phyloP scores from a whole-genome alignment of 768 basidiomycete genomes.

The Lyophyllum shimeji region DNA sequence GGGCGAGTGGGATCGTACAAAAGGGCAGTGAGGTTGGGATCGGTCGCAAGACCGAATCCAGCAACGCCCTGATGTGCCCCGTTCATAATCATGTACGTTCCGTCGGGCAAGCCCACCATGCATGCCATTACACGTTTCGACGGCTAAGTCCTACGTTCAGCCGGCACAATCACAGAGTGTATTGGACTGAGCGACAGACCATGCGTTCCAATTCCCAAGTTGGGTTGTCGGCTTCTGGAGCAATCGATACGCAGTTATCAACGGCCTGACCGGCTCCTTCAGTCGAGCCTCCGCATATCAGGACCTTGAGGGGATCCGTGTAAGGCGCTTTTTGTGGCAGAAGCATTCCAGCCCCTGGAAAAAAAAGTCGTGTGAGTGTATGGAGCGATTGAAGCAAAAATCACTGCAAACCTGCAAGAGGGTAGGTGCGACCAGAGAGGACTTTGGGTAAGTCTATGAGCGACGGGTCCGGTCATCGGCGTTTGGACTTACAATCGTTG shows the following conservation, averaged over 20 bases:
- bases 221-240: conserved; percentile 60
- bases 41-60: conserved; percentile 67
- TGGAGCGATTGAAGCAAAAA: neutral
- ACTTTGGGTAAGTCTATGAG: conserved; percentile 30
- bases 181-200: conserved; percentile 40
- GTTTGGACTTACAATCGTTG: conserved; percentile 47
- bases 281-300: conserved; percentile 79
- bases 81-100: conserved; percentile 77
- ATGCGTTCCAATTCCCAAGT: conserved; percentile 78
- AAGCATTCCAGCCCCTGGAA: conserved; percentile 55
- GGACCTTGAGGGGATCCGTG: conserved; percentile 63
- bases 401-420: conserved; percentile 50
- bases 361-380: neutral
- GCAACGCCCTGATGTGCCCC: conserved; percentile 71
- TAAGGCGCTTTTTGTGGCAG: conserved; percentile 74
- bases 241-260: conserved; percentile 72
- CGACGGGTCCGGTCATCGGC: neutral
- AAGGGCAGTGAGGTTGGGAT: conserved; percentile 64
- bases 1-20: conserved; percentile 70
- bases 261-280: conserved; percentile 48
- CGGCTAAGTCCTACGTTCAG: conserved; percentile 44
- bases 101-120: conserved; percentile 69
- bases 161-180: neutral
- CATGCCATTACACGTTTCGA: conserved; percentile 76
- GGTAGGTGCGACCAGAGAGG: conserved; percentile 75